A percentile compares a stretch with the other conserved stretches of the same genome.
Conservation (phyloP, 371 early-diverging fungal genomes). For the Batkoa obscura region DNA sequence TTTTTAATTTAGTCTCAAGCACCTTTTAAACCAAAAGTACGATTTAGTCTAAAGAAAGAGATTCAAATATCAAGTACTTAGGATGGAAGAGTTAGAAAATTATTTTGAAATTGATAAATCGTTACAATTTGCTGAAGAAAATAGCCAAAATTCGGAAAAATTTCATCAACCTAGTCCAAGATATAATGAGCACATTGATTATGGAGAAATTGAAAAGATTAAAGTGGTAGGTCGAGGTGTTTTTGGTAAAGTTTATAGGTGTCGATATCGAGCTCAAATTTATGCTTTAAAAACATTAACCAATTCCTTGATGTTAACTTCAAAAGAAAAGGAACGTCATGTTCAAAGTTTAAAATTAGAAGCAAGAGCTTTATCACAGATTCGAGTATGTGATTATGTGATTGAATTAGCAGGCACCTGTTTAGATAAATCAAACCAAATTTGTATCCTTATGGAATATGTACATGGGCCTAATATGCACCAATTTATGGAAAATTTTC, state of each 20-base stretch:
- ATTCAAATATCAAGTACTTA: no score
- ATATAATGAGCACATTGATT: not conserved
- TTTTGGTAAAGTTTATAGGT: slow-evolving; percentile 2
- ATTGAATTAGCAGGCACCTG: not conserved
- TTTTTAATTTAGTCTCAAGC: no score
- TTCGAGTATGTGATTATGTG: not conserved
- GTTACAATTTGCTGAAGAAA: no score
- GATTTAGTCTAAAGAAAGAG: no score
- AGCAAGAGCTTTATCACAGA: not conserved
- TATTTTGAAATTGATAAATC: no score
- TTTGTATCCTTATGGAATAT: slow-evolving; percentile 2
- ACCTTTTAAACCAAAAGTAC: no score
- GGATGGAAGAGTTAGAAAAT: no score
- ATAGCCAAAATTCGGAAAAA: no score
- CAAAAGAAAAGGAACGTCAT: not conserved
- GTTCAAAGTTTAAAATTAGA: not conserved
- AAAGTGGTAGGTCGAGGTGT: not conserved
- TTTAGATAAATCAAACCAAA: not conserved
- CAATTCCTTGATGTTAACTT: not conserved
- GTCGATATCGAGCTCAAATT: not conserved
- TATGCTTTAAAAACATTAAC: not conserved
- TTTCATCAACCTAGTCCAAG: no score
- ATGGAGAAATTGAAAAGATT: not conserved
- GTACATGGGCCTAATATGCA: not conserved
- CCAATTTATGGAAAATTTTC: not conserved